Base-by-base conservation (phyloP, 768 basidiomycete genomes). In the Favolaschia claudopus region DNA sequence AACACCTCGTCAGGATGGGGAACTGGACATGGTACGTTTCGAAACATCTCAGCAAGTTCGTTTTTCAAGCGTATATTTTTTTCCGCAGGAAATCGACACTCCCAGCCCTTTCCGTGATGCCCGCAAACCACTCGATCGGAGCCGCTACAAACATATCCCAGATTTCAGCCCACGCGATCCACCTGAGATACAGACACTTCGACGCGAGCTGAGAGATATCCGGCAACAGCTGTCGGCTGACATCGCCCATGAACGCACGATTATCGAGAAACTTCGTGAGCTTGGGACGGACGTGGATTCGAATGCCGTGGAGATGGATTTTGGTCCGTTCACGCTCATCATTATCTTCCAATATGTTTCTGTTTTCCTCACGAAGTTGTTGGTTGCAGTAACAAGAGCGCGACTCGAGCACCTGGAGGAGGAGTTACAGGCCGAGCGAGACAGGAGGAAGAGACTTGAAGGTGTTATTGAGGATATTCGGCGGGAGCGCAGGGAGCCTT, bases 401-500 rank as follows among this genome's bases (percentile, higher is more conserved):
- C 54, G 63, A n/a, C 29, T 64, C 17, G 20, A 51, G 45, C 38
- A 42, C 24, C 29, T 64, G 39, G 55, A 57, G 40, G 28, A 15
- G 20, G 53, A 64, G 34, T 40, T 64, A 45, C 32, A 38, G 27
- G 45, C 14, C 10, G 63, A 64, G 39, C 48, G 58, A 22, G 47
- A 28, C 17, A 27, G 19, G 34, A 36, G 76, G 34, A 13, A 61
- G 44, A 65, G 67, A 51, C 69, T 70, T 5, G 78, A 79, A 40
- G 66, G 38, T 7, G 54, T 51, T 19, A 50, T 76, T 45, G 58
- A 54, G 20, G 76, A 76, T 5, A 66, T 79, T 3, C 71, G 76
- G 45, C 66, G 68, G 38, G 77, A 79, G 51, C 74, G 71, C 33
- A 54, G 55, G 33, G 46, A 64, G 38, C 77, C 76, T 27, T 79